Evolutionary conservation across 768 basidiomycete species (phyloP), one percentile per base, ranked within the genome.

Genomic region (Rhizopogon vulgaris): DNA sequence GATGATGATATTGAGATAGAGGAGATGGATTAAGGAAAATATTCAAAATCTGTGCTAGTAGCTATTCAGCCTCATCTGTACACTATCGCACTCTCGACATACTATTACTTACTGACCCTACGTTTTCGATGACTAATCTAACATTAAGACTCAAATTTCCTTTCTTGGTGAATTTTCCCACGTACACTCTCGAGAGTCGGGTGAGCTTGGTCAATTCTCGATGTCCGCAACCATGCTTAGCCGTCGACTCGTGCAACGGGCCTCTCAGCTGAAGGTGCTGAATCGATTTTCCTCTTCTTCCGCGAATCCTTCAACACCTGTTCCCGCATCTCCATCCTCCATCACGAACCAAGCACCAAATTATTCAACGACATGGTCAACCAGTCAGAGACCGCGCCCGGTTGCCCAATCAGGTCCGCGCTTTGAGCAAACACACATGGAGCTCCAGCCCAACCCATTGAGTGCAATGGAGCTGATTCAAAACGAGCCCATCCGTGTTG

Each of bases 401-500:
- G 72, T 69, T 14, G 70, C 73, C 43, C 71, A 69, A 22, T 79
- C 79, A 10, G 79, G 82, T 49, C 86, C 94, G 12, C 84, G 94
- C 17, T 96, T 97, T 66, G 95, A 97, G 72, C 96, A 98, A 73
- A 92, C 90, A 27, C 73, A 71, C 36, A 82, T 94, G 78, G 83
- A 84, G 38, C 75, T 91, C 52, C 96, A 99, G 68, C 95, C 96
- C 1, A 83, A 83, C 52, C 87, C 95, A 11, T 75, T 86, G 56
- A 90, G 90, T 54, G 96, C 95, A 2, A 94, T 97, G 87, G 86
- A 87, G 56, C 77, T 98, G 61, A 79, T 98, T 59, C 78, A 78
- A 45, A 77, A 90, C 57, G 93, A 96, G 68, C 94, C 95, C 7
- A 79, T 95, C 51, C 77, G 87, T 48, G 64, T 93, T 41, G 85